Conservation (phyloP, 768 basidiomycete genomes). For the Amanita fuliginea region DNA sequence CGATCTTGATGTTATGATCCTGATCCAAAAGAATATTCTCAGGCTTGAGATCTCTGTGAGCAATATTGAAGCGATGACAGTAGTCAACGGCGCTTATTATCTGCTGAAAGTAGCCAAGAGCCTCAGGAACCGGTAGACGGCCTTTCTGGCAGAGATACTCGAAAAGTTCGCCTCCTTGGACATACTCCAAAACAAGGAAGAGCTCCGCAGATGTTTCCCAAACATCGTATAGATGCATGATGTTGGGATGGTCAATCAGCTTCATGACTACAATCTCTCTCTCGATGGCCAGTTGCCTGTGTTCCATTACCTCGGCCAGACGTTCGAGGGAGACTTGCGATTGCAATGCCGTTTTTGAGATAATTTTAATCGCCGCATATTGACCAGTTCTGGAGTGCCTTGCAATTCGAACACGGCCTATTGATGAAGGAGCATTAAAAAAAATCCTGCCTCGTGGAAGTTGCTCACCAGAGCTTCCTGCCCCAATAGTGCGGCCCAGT, state of each 20-base stretch:
- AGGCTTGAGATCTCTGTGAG: slow-evolving; percentile 89
- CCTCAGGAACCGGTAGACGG: slow-evolving; percentile 57
- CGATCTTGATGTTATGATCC: slow-evolving; percentile 83
- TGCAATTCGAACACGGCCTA: slow-evolving; percentile 86
- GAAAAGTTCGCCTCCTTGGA: slow-evolving; percentile 91
- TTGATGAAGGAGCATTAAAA: neutral
- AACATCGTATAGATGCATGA: slow-evolving; percentile 91
- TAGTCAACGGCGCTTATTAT: slow-evolving; percentile 88
- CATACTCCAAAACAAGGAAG: slow-evolving; percentile 89
- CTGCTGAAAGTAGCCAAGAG: slow-evolving; percentile 83
- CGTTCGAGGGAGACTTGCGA: slow-evolving; percentile 60
- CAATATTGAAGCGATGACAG: slow-evolving; percentile 90
- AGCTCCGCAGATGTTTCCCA: slow-evolving; percentile 90
- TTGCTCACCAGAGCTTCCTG: slow-evolving; percentile 59
- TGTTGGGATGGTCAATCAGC: slow-evolving; percentile 89
- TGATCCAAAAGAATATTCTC: slow-evolving; percentile 86
- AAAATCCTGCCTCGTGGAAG: slow-evolving; percentile 7
- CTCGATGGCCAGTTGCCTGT: slow-evolving; percentile 70
- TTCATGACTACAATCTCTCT: slow-evolving; percentile 98
- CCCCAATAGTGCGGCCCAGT: slow-evolving; percentile 74
- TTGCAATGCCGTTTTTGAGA: slow-evolving; percentile 62
- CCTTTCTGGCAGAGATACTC: slow-evolving; percentile 82
- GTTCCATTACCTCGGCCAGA: slow-evolving; percentile 65
- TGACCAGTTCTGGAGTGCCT: slow-evolving; percentile 81
- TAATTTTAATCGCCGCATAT: slow-evolving; percentile 91